A percentile compares a stretch with the other conserved stretches of the same genome.
Evolutionary conservation across 2,329 filamentous ascomycete genomes (phyloP).

Genomic region (Fusarium sp.): DNA sequence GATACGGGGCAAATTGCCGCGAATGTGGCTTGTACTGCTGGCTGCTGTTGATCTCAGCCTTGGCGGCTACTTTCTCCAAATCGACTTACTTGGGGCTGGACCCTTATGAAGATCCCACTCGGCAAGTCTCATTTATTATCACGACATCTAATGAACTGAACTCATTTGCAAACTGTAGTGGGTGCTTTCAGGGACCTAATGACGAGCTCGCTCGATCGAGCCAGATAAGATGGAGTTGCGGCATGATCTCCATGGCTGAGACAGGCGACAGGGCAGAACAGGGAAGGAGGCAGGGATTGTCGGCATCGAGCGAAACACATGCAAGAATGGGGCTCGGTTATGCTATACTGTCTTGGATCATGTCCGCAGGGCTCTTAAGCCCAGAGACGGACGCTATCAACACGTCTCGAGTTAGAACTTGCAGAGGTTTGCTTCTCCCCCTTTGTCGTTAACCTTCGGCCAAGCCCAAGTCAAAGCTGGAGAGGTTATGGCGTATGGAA

Average conservation of each 20-base stretch:
- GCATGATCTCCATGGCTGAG: conserved; percentile 31
- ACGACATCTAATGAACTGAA: conserved; percentile 4
- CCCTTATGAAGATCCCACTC: background rate
- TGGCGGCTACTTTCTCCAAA: conserved; percentile 22
- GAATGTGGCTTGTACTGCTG: conserved; percentile 33
- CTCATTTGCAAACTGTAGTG: conserved; percentile 5
- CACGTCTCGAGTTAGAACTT: too few species aligned
- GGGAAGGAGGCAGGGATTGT: conserved; percentile 32
- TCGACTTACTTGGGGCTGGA: conserved; percentile 6
- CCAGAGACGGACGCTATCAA: conserved; percentile 14
- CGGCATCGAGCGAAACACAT: conserved; percentile 34
- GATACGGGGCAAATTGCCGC: conserved; percentile 19
- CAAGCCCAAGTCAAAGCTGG: background rate
- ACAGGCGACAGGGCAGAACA: background rate
- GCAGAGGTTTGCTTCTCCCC: background rate
- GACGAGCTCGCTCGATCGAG: conserved; percentile 34
- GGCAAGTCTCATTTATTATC: conserved; percentile 10
- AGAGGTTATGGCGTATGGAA: background rate
- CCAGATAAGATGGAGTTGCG: conserved; percentile 20
- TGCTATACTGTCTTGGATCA: conserved; percentile 25
- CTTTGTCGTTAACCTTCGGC: conserved; percentile 1
- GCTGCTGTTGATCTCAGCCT: conserved; percentile 36
- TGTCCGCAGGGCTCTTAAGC: conserved; percentile 20
- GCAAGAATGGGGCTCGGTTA: conserved; percentile 19
- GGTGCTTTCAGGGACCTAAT: conserved; percentile 32